Conservation (phyloP, 805 yeast genomes). For the Candida sanyiensis region DNA sequence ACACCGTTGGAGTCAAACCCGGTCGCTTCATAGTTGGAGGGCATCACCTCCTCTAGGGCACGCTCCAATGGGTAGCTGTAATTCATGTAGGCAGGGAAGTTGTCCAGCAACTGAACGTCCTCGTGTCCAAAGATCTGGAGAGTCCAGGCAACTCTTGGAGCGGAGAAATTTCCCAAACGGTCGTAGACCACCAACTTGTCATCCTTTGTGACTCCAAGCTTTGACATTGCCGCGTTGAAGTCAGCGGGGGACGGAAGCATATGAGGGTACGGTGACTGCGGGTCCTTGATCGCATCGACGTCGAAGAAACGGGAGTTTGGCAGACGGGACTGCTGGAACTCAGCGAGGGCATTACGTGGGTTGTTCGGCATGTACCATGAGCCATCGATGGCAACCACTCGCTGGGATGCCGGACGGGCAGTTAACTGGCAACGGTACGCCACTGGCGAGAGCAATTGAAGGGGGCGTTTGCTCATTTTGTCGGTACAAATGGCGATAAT, state of each 20-base stretch:
- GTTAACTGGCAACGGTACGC: slow-evolving; percentile 22
- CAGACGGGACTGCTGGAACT: slow-evolving; percentile 54
- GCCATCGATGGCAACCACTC: slow-evolving; percentile 67
- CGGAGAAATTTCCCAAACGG: slow-evolving; percentile 74
- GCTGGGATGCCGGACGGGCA: slow-evolving; percentile 13
- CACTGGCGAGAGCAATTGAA: slow-evolving; percentile 22
- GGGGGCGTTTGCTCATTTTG: slow-evolving; percentile 24
- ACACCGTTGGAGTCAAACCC: slow-evolving; percentile 44
- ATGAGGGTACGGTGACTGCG: slow-evolving; percentile 68
- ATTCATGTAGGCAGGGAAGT: slow-evolving; percentile 48
- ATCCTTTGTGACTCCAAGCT: slow-evolving; percentile 48
- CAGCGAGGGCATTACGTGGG: slow-evolving; percentile 52
- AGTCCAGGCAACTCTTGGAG: slow-evolving; percentile 93
- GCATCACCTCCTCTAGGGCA: slow-evolving; percentile 15
- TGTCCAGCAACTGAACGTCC: slow-evolving; percentile 63
- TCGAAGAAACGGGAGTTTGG: slow-evolving; percentile 71
- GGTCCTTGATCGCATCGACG: slow-evolving; percentile 63
- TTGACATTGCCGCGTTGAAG: slow-evolving; percentile 48
- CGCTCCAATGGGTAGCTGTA: slow-evolving; percentile 42
- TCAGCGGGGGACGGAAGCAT: slow-evolving; percentile 68
- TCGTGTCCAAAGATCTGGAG: slow-evolving; percentile 74
- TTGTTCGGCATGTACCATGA: slow-evolving; percentile 90
- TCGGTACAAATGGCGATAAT: not conserved
- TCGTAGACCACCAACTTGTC: slow-evolving; percentile 81
- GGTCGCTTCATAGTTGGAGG: slow-evolving; percentile 30